Evolutionary conservation across 805 yeast species (phyloP), one percentile per base, ranked within the genome.

Genomic region (Wickerhamomyces silvicola): DNA sequence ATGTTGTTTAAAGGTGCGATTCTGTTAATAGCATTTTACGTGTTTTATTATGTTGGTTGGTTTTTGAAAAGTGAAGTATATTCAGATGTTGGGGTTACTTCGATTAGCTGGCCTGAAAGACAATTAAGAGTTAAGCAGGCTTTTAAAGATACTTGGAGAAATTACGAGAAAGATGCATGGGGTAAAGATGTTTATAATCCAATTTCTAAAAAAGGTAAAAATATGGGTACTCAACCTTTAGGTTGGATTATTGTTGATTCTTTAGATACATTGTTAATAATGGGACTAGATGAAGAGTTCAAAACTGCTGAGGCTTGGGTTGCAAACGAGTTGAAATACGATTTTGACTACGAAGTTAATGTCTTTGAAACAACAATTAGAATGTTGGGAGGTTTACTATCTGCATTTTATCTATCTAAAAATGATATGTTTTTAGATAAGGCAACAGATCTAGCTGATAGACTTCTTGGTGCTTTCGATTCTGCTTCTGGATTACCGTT

Each of bases 161-260:
- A 79, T 32, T 88, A 88, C 50, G 75, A 73, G 31, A 58, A 64
- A 18, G 66, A 82, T 48, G 96, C 82, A 0, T 85, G 94, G 88
- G 95, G 95, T 7, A 68, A 65, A 37, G 97, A 87, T 52, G 73
- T 78, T 1, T 87, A 81, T 48, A 64, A 66, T 24, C 95, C 96
- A 0, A 49, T 81, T n/a, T 54, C 70, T 7, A 71, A 75, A 31
- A 56, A 45, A 1, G 84, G 82, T 16, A 62, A 70, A 35, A 81
- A 85, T 51, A 81, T 85, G 86, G 87, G 90, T 5, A 74, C 78
- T 30, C 45, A 66, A 32, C 96, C 96, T 2, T 57, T 88, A 42
- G 97, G 97, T 2, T 87, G 96, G 95, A 82, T 87, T 52, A 78
- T 87, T 47, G 92, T 88, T 5, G 96, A 87, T 55, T 70, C 90